Conservation (phyloP, 2,329 filamentous ascomycete species). For the Ophiostoma piceae region DNA sequence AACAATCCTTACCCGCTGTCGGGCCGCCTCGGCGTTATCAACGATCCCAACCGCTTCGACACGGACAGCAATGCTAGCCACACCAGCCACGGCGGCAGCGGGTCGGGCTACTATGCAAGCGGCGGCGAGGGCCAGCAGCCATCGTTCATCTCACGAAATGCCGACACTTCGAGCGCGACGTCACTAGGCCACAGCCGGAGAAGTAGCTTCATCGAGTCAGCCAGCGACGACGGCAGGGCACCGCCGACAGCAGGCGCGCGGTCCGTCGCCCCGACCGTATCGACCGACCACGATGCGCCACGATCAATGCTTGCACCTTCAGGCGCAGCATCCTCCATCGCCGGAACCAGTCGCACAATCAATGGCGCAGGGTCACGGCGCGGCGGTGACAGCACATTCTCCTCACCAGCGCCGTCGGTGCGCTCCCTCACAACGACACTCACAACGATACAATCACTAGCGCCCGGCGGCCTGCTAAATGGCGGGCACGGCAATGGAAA, state of each 20-base stretch:
- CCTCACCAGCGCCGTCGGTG: constrained; percentile 73
- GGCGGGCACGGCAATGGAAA: constrained; percentile 33
- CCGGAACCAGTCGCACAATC: constrained; percentile 68
- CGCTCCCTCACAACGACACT: constrained; percentile 77
- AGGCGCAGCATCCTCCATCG: constrained; percentile 51
- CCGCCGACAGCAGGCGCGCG: constrained; percentile 60
- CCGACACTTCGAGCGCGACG: constrained; percentile 43
- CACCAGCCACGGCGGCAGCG: not conserved
- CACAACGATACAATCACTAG: constrained; percentile 75
- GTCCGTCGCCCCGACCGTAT: constrained; percentile 72
- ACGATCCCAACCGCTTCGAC: constrained; percentile 20
- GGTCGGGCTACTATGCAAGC: constrained; percentile 4
- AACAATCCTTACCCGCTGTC: constrained; percentile 94
- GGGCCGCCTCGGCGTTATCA: constrained; percentile 45
- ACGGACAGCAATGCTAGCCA: constrained; percentile 6
- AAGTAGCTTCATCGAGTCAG: constrained; percentile 55
- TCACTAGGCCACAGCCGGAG: constrained; percentile 50
- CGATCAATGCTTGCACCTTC: constrained; percentile 72
- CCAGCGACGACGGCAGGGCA: constrained; percentile 54
- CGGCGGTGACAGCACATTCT: constrained; percentile 72
- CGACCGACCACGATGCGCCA: constrained; percentile 74
- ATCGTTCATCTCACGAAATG: constrained; percentile 38
- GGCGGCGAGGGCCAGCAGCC: constrained; percentile 36
- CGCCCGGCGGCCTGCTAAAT: constrained; percentile 47
- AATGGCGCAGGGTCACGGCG: constrained; percentile 56